A percentile compares a stretch with the other conserved stretches of the same genome.
Evolutionary conservation across 2,329 filamentous ascomycete species (phyloP).

Genomic region (Mycogone perniciosa): DNA sequence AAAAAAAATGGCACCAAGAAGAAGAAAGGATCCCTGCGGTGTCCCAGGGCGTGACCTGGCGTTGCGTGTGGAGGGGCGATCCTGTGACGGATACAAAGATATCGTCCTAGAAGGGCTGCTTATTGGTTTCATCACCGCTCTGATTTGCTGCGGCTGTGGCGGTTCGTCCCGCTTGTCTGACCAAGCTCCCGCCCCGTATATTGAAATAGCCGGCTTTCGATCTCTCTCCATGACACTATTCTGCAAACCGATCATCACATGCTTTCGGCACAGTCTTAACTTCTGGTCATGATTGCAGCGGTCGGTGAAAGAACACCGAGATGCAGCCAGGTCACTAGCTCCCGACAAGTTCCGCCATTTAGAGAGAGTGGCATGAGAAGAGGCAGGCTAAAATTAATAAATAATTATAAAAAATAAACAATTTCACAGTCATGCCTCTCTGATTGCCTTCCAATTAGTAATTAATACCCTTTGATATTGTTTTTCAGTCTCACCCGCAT

Average conservation of each 20-base stretch:
- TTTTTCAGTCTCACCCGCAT: too few relatives aligned
- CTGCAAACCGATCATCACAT: constrained; percentile 13
- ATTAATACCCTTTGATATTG: too few relatives aligned
- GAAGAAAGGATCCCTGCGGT: not conserved
- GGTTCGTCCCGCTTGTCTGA: not conserved
- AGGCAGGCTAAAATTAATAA: too few relatives aligned
- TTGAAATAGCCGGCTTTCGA: not conserved
- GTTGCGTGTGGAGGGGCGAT: not conserved
- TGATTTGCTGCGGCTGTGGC: not conserved
- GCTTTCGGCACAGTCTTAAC: constrained; percentile 6
- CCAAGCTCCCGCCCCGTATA: not conserved
- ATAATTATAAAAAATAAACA: too few relatives aligned
- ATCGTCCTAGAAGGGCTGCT: constrained; percentile 2
- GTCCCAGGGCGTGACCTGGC: not conserved
- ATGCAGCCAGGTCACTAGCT: constrained; percentile 4
- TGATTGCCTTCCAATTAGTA: too few relatives aligned
- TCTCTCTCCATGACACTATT: not conserved
- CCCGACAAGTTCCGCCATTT: not conserved
- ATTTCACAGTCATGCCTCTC: too few relatives aligned
- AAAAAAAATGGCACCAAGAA: not conserved
- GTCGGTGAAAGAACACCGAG: constrained; percentile 8
- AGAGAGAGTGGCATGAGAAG: too few relatives aligned
- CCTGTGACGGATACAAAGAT: not conserved
- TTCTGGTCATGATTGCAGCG: not conserved
- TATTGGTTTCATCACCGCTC: not conserved